Evolutionary conservation across 345 rosid genomes (phyloP), one percentile per base, ranked within the genome.

Genomic region (Sonneratia caseolaris): DNA sequence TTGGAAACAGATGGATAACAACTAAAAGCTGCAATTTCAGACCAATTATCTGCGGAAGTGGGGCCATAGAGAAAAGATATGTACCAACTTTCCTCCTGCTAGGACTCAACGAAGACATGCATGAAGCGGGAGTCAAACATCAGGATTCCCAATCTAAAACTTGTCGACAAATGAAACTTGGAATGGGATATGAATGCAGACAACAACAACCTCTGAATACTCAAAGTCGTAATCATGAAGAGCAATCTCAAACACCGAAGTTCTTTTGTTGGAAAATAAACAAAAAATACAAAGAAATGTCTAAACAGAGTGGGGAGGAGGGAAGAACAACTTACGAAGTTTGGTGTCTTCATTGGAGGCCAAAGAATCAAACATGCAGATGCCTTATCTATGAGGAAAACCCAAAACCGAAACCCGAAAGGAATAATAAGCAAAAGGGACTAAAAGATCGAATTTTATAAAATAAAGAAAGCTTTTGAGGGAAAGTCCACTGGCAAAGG

Each of bases 281-380:
- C 1, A 27, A 12, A 11, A 56, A 1, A 22, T 5, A 61, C 9
- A 38, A 32, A 13, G 37, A 61, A n/a, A 22, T 59, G 64, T 55
- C 36, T 27, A 9, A 2, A 12, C 36, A 22, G 37, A 61, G 66
- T 38, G 4, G 36, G 57, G 9, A n/a, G 47, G 47, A 19, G 32
- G 36, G 71, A 19, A 36, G 51, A 59, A 56, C 38, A 48, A 38
- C 45, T 53, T 73, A 73, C 76, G 55, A 68, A 67, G 65, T 68
- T 48, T 67, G 76, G 69, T 19, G 76, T 43, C 76, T 66, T 73
- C 71, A 22, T 15, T 55, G n/a, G 64, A 61, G 71, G 37, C n/a
- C 45, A 48, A 72, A 48, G 66, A 55, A 61, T n/a, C 66, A 59
- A 43, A 68, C 71, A 68, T 55, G 76, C 49, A 68, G 49, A 68